These are phyloP conservation scores for Amanita rubescens DNA, from an alignment of 768 basidiomycete genomes.

Conservation along the genomic window DNA sequence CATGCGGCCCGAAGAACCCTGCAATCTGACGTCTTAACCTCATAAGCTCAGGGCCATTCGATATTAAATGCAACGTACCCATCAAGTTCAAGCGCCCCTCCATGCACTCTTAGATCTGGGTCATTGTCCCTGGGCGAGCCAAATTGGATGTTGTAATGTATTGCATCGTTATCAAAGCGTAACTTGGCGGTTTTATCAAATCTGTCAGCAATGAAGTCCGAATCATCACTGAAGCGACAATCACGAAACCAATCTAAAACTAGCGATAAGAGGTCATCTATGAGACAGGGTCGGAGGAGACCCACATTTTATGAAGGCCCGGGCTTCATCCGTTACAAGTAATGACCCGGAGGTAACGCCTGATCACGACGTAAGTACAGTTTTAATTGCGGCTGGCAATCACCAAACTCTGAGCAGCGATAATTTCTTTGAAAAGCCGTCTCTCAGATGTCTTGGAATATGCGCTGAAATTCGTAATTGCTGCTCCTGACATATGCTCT, in stretches of 20 bases:
- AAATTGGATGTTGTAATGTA: constrained; percentile 34
- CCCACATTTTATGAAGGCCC: not conserved
- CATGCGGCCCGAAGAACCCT: constrained; percentile 2
- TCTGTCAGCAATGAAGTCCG: constrained; percentile 26
- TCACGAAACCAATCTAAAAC: constrained; percentile 25
- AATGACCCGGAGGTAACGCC: constrained; percentile 3
- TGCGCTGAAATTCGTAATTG: constrained; percentile 4
- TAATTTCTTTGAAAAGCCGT: not conserved
- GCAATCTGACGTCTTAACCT: constrained; percentile 7
- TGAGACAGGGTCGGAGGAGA: not conserved
- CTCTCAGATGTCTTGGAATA: constrained; percentile 1
- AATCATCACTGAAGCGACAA: constrained; percentile 30
- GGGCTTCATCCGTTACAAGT: constrained; percentile 5
- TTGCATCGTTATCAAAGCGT: constrained; percentile 25
- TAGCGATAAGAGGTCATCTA: not conserved
- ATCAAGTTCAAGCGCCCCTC: constrained; percentile 32
- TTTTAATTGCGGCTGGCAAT: not conserved
- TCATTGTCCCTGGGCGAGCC: constrained; percentile 32
- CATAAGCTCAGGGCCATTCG: not conserved
- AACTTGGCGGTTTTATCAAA: constrained; percentile 39
- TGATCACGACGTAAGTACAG: not conserved
- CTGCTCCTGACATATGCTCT: not conserved
- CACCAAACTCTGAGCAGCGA: constrained; percentile 3
- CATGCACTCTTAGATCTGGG: constrained; percentile 26
- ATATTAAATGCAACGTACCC: constrained; percentile 15